Base-by-base conservation (phyloP, 2,329 filamentous ascomycete species). In the Hirsutella minnesotensis region DNA sequence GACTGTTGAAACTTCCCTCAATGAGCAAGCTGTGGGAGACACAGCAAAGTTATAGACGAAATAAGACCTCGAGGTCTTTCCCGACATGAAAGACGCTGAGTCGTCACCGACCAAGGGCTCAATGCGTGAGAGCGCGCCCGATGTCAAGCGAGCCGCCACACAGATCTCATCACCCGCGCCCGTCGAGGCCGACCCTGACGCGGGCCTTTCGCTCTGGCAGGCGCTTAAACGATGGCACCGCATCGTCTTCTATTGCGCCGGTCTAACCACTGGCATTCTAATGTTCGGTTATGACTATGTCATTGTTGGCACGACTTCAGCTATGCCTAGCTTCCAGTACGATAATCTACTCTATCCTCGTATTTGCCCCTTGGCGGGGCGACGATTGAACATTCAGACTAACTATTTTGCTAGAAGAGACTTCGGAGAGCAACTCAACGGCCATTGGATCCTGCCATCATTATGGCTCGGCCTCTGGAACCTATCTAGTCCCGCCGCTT, bases 391-490 rank as follows among this genome's bases (percentile, higher is more conserved):
- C 20, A 33, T 36, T 41, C 21, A 40, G n/a, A n/a, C n/a, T n/a
- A n/a, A n/a, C n/a, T 13, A 15, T 31, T 10, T 13, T 29, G 18
- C 8, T 16, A 56, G 53, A 42, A 43, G 36, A n/a, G 58, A 64
- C 39, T 67, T 61, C 42, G 63, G 63, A 36, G 48, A 53, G 18
- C 46, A 49, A 2, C 53, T 57, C 33, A 44, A 58, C 12, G 51
- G 49, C n/a, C 42, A 51, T 24, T 56, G 57, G 34, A 67, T 62
- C 33, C 58, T 66, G 18, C 66, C 67, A 0, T 64, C 64, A 2
- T 51, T 61, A 18, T 70, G 67, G 67, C 55, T 70, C 8, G 61
- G 64, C 1, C 54, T 70, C 13, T 70, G 67, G 67, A 63, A 61
- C 36, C 61, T 63, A 19, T 54, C 61, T 7, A 58, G 58, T 20